Evolutionary conservation across 805 yeast genomes (phyloP).

Genomic region (Starmerella ratchasimensis): DNA sequence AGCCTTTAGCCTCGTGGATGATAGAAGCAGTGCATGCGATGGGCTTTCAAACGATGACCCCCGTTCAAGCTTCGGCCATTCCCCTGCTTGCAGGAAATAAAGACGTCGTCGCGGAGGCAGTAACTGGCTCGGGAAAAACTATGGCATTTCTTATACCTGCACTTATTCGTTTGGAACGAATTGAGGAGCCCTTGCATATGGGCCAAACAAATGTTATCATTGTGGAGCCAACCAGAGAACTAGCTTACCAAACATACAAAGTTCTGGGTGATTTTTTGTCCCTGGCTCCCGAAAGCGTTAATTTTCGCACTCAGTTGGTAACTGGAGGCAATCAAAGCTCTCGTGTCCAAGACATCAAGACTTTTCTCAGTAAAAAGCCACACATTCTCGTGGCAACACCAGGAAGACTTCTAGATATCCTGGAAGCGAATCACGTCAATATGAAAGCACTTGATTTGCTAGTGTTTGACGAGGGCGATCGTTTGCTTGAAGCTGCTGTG

Average conservation of each 20-base stretch:
- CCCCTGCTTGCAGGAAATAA: slow-evolving; percentile 73
- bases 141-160: slow-evolving; percentile 78
- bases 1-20: slow-evolving; percentile 22
- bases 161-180: slow-evolving; percentile 23
- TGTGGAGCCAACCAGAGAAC: slow-evolving; percentile 54
- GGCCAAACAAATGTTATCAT: slow-evolving; percentile 64
- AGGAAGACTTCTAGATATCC: slow-evolving; percentile 69
- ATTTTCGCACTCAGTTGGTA: slow-evolving; percentile 26
- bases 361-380: slow-evolving; percentile 42
- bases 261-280: slow-evolving; percentile 51
- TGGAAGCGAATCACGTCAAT: slow-evolving; percentile 42
- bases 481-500: slow-evolving; percentile 67
- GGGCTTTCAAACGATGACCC: slow-evolving; percentile 78
- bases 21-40: slow-evolving; percentile 53
- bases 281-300: slow-evolving; percentile 26
- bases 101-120: slow-evolving; percentile 94
- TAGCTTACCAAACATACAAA: slow-evolving; percentile 40
- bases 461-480: slow-evolving; percentile 87
- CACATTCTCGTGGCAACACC: slow-evolving; percentile 85
- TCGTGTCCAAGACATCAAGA: slow-evolving; percentile 52
- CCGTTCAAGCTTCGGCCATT: slow-evolving; percentile 90
- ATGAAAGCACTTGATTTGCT: slow-evolving; percentile 55
- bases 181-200: slow-evolving; percentile 24
- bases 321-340: slow-evolving; percentile 30
- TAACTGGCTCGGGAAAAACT: slow-evolving; percentile 97